phyloP scores from a whole-genome alignment of 768 basidiomycete species.

The Boletus huronensis region DNA sequence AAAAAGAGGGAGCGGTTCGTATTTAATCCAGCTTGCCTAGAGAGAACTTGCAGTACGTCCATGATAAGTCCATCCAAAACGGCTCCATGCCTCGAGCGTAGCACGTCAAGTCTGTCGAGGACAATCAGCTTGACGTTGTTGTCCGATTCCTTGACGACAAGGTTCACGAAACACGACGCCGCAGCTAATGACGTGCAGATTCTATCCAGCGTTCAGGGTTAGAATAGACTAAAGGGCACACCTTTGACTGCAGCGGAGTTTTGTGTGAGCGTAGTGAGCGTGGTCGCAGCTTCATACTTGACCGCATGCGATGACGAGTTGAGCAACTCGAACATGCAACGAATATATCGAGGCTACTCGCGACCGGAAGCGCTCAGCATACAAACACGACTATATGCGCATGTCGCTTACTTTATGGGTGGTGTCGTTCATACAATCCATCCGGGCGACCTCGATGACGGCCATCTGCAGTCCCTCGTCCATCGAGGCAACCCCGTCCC shows the following conservation, averaged over 20 bases:
- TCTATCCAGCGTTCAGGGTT: background rate
- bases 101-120: slow-evolving; percentile 79
- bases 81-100: slow-evolving; percentile 82
- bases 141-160: slow-evolving; percentile 93
- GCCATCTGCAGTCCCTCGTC: slow-evolving; percentile 96
- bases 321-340: slow-evolving; percentile 88
- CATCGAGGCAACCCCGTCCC: slow-evolving; percentile 75
- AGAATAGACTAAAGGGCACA: slow-evolving; percentile 26
- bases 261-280: slow-evolving; percentile 89
- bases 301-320: slow-evolving; percentile 89
- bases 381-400: background rate
- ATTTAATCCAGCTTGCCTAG: slow-evolving; percentile 47
- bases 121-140: slow-evolving; percentile 99
- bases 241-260: slow-evolving; percentile 96
- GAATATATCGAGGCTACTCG: slow-evolving; percentile 83
- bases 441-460: slow-evolving; percentile 87
- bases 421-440: slow-evolving; percentile 85
- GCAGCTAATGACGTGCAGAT: slow-evolving; percentile 54
- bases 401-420: slow-evolving; percentile 63
- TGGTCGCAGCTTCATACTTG: slow-evolving; percentile 96
- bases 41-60: slow-evolving; percentile 90
- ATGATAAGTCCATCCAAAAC: slow-evolving; percentile 90
- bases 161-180: slow-evolving; percentile 81
- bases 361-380: slow-evolving; percentile 3
- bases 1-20: background rate